Evolutionary conservation across 2,329 filamentous ascomycete genomes (phyloP).

Genomic region (Epichloe uncinata): DNA sequence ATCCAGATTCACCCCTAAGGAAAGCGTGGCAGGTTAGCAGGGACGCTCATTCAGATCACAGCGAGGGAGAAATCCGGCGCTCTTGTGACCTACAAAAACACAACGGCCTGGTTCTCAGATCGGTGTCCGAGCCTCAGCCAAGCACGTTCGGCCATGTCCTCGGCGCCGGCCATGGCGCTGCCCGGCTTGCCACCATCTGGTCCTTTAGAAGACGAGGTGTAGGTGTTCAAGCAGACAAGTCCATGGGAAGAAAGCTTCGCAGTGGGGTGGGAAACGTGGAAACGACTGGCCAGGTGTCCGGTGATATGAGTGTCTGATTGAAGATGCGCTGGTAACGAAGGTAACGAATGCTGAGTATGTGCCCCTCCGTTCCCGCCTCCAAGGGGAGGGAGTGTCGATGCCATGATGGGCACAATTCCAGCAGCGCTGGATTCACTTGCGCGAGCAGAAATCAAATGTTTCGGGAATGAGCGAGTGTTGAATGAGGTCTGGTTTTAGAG

Average conservation of each 20-base stretch:
- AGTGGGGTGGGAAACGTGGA: slow-evolving; percentile 81
- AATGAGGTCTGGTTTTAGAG: not conserved
- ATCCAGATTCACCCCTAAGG: slow-evolving; percentile 78
- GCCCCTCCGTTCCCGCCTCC: slow-evolving; percentile 40
- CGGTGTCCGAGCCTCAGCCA: slow-evolving; percentile 76
- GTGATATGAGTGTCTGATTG: slow-evolving; percentile 70
- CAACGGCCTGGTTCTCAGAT: slow-evolving; percentile 82
- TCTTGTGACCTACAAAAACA: slow-evolving; percentile 65
- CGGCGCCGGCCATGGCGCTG: slow-evolving; percentile 81
- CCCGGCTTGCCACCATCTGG: slow-evolving; percentile 84
- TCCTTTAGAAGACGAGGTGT: slow-evolving; percentile 76
- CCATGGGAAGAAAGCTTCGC: slow-evolving; percentile 84
- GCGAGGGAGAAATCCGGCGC: too few relatives aligned
- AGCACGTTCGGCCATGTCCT: slow-evolving; percentile 79
- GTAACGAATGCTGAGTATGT: slow-evolving; percentile 76
- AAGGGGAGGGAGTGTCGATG: slow-evolving; percentile 41
- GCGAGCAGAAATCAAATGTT: not conserved
- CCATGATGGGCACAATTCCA: slow-evolving; percentile 35
- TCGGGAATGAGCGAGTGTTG: not conserved
- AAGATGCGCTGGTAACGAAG: slow-evolving; percentile 71
- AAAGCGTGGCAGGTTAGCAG: slow-evolving; percentile 6
- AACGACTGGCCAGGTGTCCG: slow-evolving; percentile 73
- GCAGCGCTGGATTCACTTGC: not conserved
- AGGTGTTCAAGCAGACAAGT: slow-evolving; percentile 86
- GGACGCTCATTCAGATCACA: not conserved